Evolutionary conservation across 179 eudicot genomes (phyloP), one percentile per base, ranked within the genome.

Genomic region (Drosera spatulata): DNA sequence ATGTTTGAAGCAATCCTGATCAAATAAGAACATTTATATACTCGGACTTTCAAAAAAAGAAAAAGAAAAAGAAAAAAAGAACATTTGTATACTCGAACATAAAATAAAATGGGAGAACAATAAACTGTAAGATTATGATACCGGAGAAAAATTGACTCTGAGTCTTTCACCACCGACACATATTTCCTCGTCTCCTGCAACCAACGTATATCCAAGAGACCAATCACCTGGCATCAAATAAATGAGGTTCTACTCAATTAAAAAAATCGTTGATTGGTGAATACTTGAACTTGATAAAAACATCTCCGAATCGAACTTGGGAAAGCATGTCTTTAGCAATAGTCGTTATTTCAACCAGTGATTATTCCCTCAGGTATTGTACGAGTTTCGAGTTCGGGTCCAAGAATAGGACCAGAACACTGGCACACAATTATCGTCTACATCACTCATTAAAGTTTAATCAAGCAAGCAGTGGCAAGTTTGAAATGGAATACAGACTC

Each of bases 81-180:
- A 50, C 13, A 11, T 4, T 10, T 50, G 3, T 10, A 4, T 4
- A 4, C 1, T 10, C 13, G 13, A 15, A 10, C 13, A 7, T 10
- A 45, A 45, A 50, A 10, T 15, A 50, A 45, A 50, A 4, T 50
- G 13, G 53, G 2, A 4, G 53, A 11, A 50, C 54, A 60, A 3
- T 8, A 49, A 64, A 53, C 50, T 68, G 42, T 47, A 42, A 12
- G 46, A 52, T 62, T 63, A 73, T 56, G 59, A 52, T 79, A 88
- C 96, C 72, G 89, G 96, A 61, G 96, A 95, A 70, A 67, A 80
- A 67, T 88, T 72, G 58, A 78, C 71, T 67, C 65, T 81, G 67
- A 88, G 60, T 38, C 63, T 76, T 71, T 91, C 89, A 58, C 79
- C 89, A 68, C 91, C 82, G 70, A 91, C 77, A 77, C 67, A 76